Conservation (phyloP, 306 rosid species). For the Spatholobus suberectus region DNA sequence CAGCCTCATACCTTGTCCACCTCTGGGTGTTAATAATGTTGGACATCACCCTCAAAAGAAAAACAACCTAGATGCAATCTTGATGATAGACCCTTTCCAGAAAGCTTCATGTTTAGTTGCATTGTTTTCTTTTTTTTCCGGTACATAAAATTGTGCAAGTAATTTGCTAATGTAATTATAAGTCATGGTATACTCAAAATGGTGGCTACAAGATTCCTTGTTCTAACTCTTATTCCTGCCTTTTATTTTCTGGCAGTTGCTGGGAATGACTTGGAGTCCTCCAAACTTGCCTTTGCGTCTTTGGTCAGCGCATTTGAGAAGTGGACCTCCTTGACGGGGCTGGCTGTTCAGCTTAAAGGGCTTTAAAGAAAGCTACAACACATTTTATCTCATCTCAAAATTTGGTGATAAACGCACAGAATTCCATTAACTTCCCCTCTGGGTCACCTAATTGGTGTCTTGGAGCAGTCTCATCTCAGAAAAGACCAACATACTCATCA, state of each 20-base stretch:
- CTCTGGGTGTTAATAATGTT: background rate
- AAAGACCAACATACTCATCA: conserved; percentile 15
- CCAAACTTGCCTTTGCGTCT: conserved; percentile 84
- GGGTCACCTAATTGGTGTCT: conserved; percentile 34
- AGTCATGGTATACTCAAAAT: background rate
- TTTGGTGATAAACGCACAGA: conserved; percentile 25
- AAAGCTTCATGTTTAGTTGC: background rate
- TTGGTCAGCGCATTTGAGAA: conserved; percentile 89
- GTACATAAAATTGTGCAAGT: background rate
- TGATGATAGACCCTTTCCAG: background rate
- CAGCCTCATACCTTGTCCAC: background rate
- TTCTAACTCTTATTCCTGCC: conserved; percentile 33
- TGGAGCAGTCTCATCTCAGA: conserved; percentile 4
- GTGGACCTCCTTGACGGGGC: conserved; percentile 84
- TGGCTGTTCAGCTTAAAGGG: conserved; percentile 80
- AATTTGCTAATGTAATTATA: background rate
- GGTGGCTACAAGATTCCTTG: background rate
- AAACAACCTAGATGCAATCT: background rate
- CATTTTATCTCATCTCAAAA: conserved; percentile 21
- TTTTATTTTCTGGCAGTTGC: conserved; percentile 56
- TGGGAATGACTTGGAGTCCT: conserved; percentile 75
- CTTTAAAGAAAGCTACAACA: conserved; percentile 52
- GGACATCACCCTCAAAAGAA: background rate
- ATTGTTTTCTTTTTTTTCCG: background rate
- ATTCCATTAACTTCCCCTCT: conserved; percentile 28